phyloP scores from a whole-genome alignment of 768 basidiomycete species.

The Tylopilus sp. region DNA sequence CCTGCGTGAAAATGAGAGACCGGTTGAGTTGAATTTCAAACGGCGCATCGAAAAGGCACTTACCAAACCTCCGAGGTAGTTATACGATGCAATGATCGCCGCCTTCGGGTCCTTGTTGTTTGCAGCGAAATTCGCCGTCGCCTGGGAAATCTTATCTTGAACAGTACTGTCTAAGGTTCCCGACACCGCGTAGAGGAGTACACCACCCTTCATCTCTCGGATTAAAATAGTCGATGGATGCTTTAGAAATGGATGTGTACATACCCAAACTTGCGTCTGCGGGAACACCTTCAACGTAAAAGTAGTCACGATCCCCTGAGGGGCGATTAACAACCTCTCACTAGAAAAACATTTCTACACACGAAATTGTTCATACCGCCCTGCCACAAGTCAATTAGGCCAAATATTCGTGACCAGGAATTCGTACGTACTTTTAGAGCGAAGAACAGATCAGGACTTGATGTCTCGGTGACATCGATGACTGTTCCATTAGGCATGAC shows the following conservation, averaged over 20 bases:
- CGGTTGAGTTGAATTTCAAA: not conserved
- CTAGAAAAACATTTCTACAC: not conserved
- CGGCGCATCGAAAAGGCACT: not conserved
- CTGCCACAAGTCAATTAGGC: constrained; percentile 25
- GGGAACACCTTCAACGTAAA: constrained; percentile 54
- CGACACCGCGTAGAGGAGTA: constrained; percentile 32
- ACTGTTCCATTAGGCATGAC: constrained; percentile 47
- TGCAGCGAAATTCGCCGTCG: constrained; percentile 20
- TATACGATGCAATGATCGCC: constrained; percentile 31
- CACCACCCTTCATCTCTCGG: constrained; percentile 43
- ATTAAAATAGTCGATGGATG: not conserved
- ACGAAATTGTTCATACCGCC: constrained; percentile 65
- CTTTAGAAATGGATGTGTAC: constrained; percentile 6
- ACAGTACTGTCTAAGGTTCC: not conserved
- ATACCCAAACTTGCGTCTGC: constrained; percentile 59
- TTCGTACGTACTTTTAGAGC: constrained; percentile 36
- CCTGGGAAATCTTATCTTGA: constrained; percentile 14
- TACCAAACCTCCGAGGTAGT: not conserved
- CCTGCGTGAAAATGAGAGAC: not conserved
- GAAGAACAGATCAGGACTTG: constrained; percentile 36
- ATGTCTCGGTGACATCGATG: constrained; percentile 30
- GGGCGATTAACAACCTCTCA: not conserved
- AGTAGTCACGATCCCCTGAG: constrained; percentile 55
- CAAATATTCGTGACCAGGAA: not conserved
- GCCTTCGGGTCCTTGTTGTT: constrained; percentile 23